phyloP scores from a whole-genome alignment of 2,329 filamentous ascomycete species.

The Waltergamsia citrina region DNA sequence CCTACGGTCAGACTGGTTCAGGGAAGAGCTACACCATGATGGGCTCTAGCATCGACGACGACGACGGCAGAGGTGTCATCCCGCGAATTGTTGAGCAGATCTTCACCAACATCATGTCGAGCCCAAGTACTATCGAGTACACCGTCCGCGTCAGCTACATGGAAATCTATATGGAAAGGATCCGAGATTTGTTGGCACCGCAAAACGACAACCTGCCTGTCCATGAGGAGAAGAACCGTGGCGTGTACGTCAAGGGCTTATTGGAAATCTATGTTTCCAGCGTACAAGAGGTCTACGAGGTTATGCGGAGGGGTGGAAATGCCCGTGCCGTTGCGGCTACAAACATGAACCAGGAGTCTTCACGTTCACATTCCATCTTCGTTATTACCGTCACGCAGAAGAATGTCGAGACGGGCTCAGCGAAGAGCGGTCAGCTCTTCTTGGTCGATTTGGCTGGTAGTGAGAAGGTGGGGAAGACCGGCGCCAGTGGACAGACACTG shows the following conservation, averaged over 20 bases:
- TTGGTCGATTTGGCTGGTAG: constrained; percentile 96
- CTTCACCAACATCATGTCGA: constrained; percentile 87
- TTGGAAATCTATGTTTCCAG: constrained; percentile 93
- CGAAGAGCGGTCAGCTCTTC: constrained; percentile 94
- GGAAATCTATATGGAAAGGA: constrained; percentile 99
- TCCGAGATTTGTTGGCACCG: constrained; percentile 84
- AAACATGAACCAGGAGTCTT: constrained; percentile 99
- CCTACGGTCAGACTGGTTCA: constrained; percentile 95
- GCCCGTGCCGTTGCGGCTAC: constrained; percentile 89
- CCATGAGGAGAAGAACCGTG: constrained; percentile 95
- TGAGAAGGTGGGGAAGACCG: constrained; percentile 98
- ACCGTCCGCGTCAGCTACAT: constrained; percentile 98
- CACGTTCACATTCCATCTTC: constrained; percentile 96
- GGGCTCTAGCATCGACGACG: constrained; percentile 76
- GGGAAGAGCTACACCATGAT: constrained; percentile 98
- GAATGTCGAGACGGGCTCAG: constrained; percentile 91
- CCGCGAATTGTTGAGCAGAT: constrained; percentile 97
- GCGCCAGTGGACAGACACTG: constrained; percentile 90
- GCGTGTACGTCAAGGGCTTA: constrained; percentile 93
- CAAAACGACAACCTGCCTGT: constrained; percentile 94
- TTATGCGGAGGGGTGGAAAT: constrained; percentile 86
- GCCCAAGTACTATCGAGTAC: constrained; percentile 90
- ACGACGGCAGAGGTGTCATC: constrained; percentile 83
- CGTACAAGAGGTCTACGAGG: constrained; percentile 91
- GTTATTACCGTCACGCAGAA: constrained; percentile 96